Percentiles rank a stretch among this genome's conserved stretches.
These are phyloP conservation scores for Tirmania nivea DNA, from an alignment of 495 filamentous ascomycete species.

Conservation along the genomic window DNA sequence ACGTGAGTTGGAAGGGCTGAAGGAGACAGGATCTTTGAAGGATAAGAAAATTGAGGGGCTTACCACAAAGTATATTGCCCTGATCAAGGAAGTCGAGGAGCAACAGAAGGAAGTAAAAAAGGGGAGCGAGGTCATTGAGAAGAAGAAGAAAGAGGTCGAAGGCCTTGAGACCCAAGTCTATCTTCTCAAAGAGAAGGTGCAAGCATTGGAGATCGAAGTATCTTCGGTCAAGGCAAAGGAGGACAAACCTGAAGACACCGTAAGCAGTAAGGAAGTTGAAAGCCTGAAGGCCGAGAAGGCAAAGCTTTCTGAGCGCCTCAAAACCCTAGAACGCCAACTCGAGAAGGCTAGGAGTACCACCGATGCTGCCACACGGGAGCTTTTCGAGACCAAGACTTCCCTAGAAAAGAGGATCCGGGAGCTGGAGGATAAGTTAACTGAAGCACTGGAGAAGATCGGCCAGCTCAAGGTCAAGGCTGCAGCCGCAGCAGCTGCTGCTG, in stretches of 20 bases:
- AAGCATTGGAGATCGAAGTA: not conserved
- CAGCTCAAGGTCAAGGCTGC: slow-evolving; percentile 1
- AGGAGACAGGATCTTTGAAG: slow-evolving; percentile 13
- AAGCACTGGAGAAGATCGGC: slow-evolving; percentile 4
- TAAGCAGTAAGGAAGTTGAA: slow-evolving; percentile 16
- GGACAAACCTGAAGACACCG: slow-evolving; percentile 9
- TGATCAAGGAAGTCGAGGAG: not conserved
- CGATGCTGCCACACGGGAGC: not conserved
- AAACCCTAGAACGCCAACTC: slow-evolving; percentile 23
- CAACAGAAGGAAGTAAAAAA: slow-evolving; percentile 6
- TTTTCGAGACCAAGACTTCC: not conserved
- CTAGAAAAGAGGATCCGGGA: slow-evolving; percentile 1
- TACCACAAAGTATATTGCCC: slow-evolving; percentile 1
- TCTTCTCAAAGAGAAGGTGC: slow-evolving; percentile 18
- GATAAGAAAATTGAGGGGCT: slow-evolving; percentile 24
- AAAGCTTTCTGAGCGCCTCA: slow-evolving; percentile 30
- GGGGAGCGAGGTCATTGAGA: slow-evolving; percentile 15
- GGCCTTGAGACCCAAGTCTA: slow-evolving; percentile 18
- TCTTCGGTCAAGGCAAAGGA: slow-evolving; percentile 7
- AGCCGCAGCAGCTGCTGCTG: slow-evolving; percentile 5
- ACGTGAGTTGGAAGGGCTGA: slow-evolving; percentile 21
- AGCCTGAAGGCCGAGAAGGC: slow-evolving; percentile 27
- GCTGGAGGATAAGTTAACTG: slow-evolving; percentile 3
- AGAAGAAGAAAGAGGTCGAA: slow-evolving; percentile 18
- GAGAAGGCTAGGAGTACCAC: not conserved